Base-by-base conservation (phyloP, 169 alveolate genomes). In the Plasmodium cynomolgi region DNA sequence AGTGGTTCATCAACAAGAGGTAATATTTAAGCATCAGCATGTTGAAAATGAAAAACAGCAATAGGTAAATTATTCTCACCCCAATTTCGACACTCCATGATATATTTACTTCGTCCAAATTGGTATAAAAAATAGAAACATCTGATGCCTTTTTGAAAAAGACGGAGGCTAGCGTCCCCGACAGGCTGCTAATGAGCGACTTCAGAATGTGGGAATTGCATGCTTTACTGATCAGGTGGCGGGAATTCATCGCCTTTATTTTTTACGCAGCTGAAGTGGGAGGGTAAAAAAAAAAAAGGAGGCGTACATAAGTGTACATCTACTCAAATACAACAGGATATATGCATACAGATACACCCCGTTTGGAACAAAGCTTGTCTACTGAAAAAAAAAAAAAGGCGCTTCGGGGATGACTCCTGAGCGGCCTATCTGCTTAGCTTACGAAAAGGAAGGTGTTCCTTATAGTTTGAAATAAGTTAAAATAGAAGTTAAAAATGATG, bases 61-160 rank as follows among this genome's bases (percentile, higher is more conserved):
- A 62, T 80, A 90, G 23, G 77, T 90, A 80, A 37, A 80, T 80
- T 54, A 90, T 29, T 79, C 94, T 80, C 82, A 80, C 17, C 23
- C 68, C 29, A 39, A 90, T 62, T 79, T 80, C 83, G 23, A 41
- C 20, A 26, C 81, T 86, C 41, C 83, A 90, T 79, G 41, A 17
- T 34, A 29, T 20, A 79, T 41, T 90, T 39, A 62, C 73, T 80
- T 33, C 13, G 26, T 17, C 84, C 9, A 3, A 62, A 31, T 29
- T 71, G 37, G 31, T 56, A 80, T 11, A 31, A 2, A 80, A 62
- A 80, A 62, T 37, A 44, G 83, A 90, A 4, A 80, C 33, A 44
- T 80, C 91, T 56, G 74, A 90, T 80, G 91, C 86, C 39, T 90
- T 90, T 81, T 80, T 90, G 73, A 80, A 90, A 80, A 90, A 90